A percentile compares a stretch with the other conserved stretches of the same genome.
These are phyloP conservation scores for Takashimella tepidaria DNA, from an alignment of 1,284 basidiomycete genomes.

Conservation along the genomic window DNA sequence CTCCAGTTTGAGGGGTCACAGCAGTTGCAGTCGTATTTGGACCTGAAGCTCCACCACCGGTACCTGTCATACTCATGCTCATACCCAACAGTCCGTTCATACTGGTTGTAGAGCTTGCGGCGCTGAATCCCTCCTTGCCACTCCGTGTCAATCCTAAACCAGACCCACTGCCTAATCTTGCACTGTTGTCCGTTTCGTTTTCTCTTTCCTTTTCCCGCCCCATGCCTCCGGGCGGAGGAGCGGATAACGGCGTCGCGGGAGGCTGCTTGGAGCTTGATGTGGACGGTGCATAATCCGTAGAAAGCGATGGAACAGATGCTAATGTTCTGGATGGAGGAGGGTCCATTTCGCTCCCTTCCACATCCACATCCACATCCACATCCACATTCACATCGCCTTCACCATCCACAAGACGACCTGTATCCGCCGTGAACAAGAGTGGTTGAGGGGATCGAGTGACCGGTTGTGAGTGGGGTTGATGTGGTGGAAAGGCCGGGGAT, in stretches of 20 bases:
- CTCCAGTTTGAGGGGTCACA: conserved; percentile 34
- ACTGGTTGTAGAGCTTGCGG: not conserved
- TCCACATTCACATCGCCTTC: no score
- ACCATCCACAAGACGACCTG: no score
- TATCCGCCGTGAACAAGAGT: not conserved
- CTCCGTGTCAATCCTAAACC: not conserved
- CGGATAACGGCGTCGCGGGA: not conserved
- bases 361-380: no score
- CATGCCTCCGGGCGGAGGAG: not conserved
- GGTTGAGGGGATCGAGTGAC: not conserved
- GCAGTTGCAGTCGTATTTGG: not conserved
- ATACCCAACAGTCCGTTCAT: not conserved
- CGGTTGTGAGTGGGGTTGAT: not conserved
- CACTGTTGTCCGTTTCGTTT: not conserved
- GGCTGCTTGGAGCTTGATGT: not conserved
- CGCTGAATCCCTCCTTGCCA: not conserved
- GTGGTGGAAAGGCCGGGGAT: not conserved
- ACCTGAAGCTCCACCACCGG: not conserved
- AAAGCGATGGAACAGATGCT: not conserved
- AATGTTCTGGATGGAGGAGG: not conserved
- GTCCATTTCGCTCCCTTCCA: not conserved
- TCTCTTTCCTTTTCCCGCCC: no score
- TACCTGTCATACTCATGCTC: not conserved
- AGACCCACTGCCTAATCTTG: not conserved
- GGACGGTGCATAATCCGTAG: not conserved